Percentiles rank a stretch among this genome's conserved stretches.
Conservation (phyloP, 2,329 filamentous ascomycete species). For the Fusarium subglutinans region DNA sequence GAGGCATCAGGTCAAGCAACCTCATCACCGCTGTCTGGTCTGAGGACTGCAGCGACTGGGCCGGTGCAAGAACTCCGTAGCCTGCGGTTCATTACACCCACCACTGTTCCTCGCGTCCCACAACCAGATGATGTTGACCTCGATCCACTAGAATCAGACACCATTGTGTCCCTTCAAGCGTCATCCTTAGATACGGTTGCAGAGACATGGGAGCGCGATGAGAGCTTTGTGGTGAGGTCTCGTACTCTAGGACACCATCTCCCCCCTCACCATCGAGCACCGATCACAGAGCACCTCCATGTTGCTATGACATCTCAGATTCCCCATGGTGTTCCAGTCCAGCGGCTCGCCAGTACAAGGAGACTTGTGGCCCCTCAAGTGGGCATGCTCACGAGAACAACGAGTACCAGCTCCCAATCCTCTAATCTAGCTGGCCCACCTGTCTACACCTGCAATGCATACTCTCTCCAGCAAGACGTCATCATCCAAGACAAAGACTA, state of each 20-base stretch:
- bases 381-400: neutral
- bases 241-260: neutral
- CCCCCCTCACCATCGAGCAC: neutral
- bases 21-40: rapidly evolving
- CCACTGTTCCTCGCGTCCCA: neutral
- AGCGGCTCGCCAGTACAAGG: neutral
- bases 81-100: neutral
- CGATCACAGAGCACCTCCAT: neutral
- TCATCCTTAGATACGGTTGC: neutral
- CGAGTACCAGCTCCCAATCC: neutral
- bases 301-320: neutral
- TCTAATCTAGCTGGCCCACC: neutral
- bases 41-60: neutral
- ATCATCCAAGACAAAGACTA: neutral
- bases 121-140: neutral
- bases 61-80: neutral
- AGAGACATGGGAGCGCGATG: neutral
- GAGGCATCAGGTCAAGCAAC: neutral
- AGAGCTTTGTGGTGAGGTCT: neutral
- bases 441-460: neutral
- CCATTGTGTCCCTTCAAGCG: rapidly evolving
- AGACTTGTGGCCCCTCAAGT: neutral
- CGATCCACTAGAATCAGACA: rapidly evolving
- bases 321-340: neutral
- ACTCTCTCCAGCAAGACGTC: neutral